Percentiles rank a stretch among this genome's conserved stretches.
Conservation (phyloP, 2,329 filamentous ascomycete genomes). For the Ustulina deusta region DNA sequence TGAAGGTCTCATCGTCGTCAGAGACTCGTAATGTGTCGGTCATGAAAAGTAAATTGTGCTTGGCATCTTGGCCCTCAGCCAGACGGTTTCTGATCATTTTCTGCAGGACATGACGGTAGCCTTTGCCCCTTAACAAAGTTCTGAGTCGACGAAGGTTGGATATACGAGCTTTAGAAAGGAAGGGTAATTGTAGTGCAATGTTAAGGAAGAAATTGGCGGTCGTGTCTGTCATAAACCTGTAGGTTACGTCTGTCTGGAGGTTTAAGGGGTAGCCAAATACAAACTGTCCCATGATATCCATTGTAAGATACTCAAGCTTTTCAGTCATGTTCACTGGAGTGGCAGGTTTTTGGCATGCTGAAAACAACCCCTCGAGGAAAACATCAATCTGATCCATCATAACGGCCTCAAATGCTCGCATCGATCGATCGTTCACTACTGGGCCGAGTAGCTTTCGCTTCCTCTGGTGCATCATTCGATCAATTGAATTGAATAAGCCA, state of each 20-base stretch:
- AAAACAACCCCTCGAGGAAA: slow-evolving; percentile 29
- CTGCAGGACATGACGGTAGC: slow-evolving; percentile 5
- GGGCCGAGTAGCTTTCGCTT: slow-evolving; percentile 38
- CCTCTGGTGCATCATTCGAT: slow-evolving; percentile 21
- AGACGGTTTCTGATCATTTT: slow-evolving; percentile 19
- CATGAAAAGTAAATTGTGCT: slow-evolving; percentile 28
- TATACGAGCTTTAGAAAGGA: slow-evolving; percentile 7
- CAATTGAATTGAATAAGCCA: slow-evolving; percentile 29
- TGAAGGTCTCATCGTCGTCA: slow-evolving; percentile 9
- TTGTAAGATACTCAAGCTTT: slow-evolving; percentile 20
- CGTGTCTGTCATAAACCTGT: slow-evolving; percentile 16
- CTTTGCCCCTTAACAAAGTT: slow-evolving; percentile 22
- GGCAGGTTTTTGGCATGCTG: neutral
- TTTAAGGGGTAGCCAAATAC: slow-evolving; percentile 35
- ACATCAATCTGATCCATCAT: slow-evolving; percentile 38
- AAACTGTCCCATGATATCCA: slow-evolving; percentile 38
- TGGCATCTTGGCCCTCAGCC: slow-evolving; percentile 11
- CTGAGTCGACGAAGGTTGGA: neutral
- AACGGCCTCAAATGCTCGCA: slow-evolving; percentile 37
- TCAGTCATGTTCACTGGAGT: slow-evolving; percentile 34
- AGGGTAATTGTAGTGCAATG: slow-evolving; percentile 24
- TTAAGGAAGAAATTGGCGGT: slow-evolving; percentile 21
- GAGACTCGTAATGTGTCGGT: slow-evolving; percentile 13
- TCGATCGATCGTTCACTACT: slow-evolving; percentile 31
- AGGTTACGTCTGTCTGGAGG: slow-evolving; percentile 26